phyloP scores from a whole-genome alignment of 768 basidiomycete species.

The Strobilomyces echinocephalus region DNA sequence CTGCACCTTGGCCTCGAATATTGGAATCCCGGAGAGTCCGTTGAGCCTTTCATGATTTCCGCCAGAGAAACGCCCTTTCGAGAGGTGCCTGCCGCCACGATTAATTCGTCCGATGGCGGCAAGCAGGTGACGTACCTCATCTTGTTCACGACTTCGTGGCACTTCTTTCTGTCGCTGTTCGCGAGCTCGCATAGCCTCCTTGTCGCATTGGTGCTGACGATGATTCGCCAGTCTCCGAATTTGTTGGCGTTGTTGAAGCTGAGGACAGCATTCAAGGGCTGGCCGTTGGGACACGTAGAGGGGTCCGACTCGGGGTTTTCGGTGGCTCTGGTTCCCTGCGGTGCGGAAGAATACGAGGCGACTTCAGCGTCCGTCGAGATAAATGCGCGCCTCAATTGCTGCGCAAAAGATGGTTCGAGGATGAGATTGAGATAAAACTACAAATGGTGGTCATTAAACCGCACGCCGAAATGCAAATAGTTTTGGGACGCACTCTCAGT shows the following conservation, averaged over 20 bases:
- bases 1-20: conserved; percentile 69
- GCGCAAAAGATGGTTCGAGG: conserved; percentile 9
- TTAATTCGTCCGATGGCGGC: not conserved
- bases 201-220: conserved; percentile 49
- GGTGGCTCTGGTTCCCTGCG: not conserved
- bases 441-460: not conserved
- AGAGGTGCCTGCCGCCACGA: conserved; percentile 49
- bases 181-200: conserved; percentile 45
- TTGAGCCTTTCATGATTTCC: conserved; percentile 63
- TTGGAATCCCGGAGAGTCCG: conserved; percentile 44
- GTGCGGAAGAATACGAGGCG: not conserved
- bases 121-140: conserved; percentile 45
- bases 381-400: conserved; percentile 9
- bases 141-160: conserved; percentile 59
- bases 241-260: conserved; percentile 55
- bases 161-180: conserved; percentile 41
- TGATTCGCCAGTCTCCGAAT: conserved; percentile 62
- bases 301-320: conserved; percentile 11
- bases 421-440: conserved; percentile 27
- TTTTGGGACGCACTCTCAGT: conserved; percentile 24
- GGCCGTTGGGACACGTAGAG: conserved; percentile 42
- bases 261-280: conserved; percentile 56
- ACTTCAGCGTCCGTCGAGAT: not conserved
- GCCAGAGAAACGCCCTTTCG: conserved; percentile 61
- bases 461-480: no score